Evolutionary conservation across 2,329 filamentous ascomycete genomes (phyloP).

Genomic region (Corinectria fuckeliana): DNA sequence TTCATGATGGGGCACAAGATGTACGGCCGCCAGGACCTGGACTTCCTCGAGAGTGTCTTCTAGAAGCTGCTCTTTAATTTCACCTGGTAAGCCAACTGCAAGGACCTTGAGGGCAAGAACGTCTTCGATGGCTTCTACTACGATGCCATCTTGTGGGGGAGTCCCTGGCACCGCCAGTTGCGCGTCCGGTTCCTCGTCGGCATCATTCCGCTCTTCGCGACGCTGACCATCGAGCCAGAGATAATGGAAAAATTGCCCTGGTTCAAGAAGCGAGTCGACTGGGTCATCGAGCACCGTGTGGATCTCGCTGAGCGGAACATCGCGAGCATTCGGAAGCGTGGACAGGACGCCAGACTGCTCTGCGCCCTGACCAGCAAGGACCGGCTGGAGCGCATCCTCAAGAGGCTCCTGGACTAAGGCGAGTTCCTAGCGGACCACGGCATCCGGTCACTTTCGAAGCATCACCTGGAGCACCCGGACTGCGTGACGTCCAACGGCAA

Average conservation of each 20-base stretch:
- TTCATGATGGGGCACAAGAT: constrained; percentile 99
- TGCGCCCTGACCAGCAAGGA: constrained; percentile 92
- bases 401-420: constrained; percentile 90
- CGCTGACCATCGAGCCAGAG: constrained; percentile 89
- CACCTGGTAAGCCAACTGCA: constrained; percentile 99
- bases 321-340: constrained; percentile 87
- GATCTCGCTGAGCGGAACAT: constrained; percentile 94
- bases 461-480: constrained; percentile 86
- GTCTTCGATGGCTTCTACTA: constrained; percentile 99
- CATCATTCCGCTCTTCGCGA: constrained; percentile 91
- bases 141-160: constrained; percentile 95
- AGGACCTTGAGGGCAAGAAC: constrained; percentile 93
- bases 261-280: constrained; percentile 91
- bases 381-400: constrained; percentile 83
- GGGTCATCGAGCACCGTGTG: constrained; percentile 88
- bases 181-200: constrained; percentile 92
- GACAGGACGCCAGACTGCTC: constrained; percentile 87
- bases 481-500: constrained; percentile 97
- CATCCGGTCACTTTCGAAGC: constrained; percentile 90
- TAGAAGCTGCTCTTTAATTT: constrained; percentile 96
- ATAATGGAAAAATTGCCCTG: constrained; percentile 88
- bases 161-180: constrained; percentile 90
- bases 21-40: constrained; percentile 91
- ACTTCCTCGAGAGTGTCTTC: constrained; percentile 95
- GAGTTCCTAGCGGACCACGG: constrained; percentile 92